Evolutionary conservation across 495 filamentous ascomycete genomes (phyloP), one percentile per base, ranked within the genome.

Genomic region (Neurospora discreta): DNA sequence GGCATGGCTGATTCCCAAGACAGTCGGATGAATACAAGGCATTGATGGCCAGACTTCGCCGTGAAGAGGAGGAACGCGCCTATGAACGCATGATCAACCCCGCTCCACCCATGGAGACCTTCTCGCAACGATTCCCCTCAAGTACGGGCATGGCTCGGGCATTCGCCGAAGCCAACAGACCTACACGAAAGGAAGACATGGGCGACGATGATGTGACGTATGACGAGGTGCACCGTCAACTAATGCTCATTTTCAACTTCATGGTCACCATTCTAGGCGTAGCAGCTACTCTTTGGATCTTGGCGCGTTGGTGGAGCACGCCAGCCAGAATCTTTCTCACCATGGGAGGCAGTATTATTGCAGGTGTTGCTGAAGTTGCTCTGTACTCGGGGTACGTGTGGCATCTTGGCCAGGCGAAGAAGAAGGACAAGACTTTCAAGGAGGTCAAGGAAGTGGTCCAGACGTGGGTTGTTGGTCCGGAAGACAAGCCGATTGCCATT

Each of bases 1-100:
- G 11, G 26, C 46, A 26, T 30, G 15, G 71, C 75, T 74, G 26
- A 78, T 76, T 78, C 72, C 78, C 71, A 69, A 46, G 65, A 2
- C 72, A 98, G 93, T 91, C 87, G 13, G 82, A 90, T 9, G 93
- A 96, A 84, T 98, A 95, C 82, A 92, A 94, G 81, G 92, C 89
- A 9, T 82, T 95, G 4, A 99, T 98, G 95, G 87, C 89, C 3
- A 87, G 91, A 20, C 89, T 99, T 30, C 92, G 93, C 60, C 85
- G 85, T 65, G 89, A 94, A 75, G 90, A 91, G 77, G 94, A 98
- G 82, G 83, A 89, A 75, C 88, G 90, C 68, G 85, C 87, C 13
- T 99, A 98, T 82, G 87, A 91, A 70, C 87, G 90, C 73, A 91
- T 97, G 85, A 80, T 90, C 68, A 86, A 88, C 71, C 88, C 89